These are phyloP conservation scores for Annulohypoxylon stygium DNA, from an alignment of 495 filamentous ascomycete species.

Conservation along the genomic window DNA sequence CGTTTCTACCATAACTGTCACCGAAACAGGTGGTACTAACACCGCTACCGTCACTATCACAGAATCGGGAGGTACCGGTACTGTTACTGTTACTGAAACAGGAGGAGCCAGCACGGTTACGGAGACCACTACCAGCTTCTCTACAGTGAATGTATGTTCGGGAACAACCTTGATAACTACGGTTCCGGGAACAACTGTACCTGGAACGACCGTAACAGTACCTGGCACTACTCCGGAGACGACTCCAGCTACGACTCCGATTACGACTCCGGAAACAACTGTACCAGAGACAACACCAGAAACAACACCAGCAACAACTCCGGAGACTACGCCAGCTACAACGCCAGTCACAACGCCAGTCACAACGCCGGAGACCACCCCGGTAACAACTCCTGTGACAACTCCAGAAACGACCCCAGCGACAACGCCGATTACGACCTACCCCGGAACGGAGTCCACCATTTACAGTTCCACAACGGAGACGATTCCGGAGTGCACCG, in stretches of 20 bases:
- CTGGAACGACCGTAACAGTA: background rate
- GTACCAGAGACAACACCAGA: background rate
- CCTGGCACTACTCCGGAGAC: conserved; percentile 6
- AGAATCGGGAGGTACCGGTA: no score
- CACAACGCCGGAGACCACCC: conserved; percentile 5
- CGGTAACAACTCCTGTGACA: background rate
- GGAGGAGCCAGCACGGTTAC: conserved; percentile 15
- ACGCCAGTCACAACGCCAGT: conserved; percentile 9
- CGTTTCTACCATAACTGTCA: no score
- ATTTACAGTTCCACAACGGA: conserved; percentile 16
- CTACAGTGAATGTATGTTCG: conserved; percentile 25
- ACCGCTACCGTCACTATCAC: background rate
- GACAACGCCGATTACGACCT: conserved; percentile 4
- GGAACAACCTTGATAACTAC: background rate
- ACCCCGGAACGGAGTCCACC: conserved; percentile 16
- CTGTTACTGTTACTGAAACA: background rate
- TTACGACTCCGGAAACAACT: background rate
- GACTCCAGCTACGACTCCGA: conserved; percentile 14
- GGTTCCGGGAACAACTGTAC: conserved; percentile 10
- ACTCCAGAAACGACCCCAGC: background rate
- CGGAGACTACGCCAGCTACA: conserved; percentile 5
- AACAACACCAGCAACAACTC: conserved; percentile 9
- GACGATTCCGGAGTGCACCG: conserved; percentile 10
- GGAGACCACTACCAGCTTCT: conserved; percentile 27
- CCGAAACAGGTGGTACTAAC: background rate